phyloP scores from a whole-genome alignment of 306 rosid species.

The Trifolium fragiferum region DNA sequence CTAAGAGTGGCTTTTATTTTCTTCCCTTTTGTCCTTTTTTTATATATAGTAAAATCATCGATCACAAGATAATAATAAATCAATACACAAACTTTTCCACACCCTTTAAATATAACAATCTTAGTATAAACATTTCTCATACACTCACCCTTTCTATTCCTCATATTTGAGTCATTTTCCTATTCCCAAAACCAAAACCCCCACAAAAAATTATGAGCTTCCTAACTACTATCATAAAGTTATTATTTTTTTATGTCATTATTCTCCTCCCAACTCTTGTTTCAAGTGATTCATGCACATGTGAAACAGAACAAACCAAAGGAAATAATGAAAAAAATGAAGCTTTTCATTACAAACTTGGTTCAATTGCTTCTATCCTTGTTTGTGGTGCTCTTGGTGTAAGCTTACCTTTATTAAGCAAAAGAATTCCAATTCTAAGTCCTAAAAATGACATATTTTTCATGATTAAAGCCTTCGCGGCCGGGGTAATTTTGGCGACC shows the following conservation, averaged over 20 bases:
- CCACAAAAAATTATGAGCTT: conserved; percentile 27
- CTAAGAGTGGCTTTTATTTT: conserved; percentile 49
- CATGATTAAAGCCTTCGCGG: conserved; percentile 78
- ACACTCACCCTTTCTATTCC: conserved; percentile 4
- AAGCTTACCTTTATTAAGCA: conserved; percentile 62
- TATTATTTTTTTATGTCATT: conserved; percentile 22
- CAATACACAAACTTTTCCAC: conserved; percentile 12
- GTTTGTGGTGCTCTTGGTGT: conserved; percentile 74
- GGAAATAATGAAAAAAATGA: conserved; percentile 29
- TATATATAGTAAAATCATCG: conserved; percentile 8
- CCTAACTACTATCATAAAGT: conserved; percentile 41
- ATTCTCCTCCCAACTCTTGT: conserved; percentile 45
- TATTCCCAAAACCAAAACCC: neutral
- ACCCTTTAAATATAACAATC: conserved; percentile 29
- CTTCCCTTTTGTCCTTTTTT: conserved; percentile 25
- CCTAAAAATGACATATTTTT: conserved; percentile 65
- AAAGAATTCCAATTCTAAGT: conserved; percentile 52
- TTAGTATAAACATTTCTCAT: conserved; percentile 12
- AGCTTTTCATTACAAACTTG: conserved; percentile 58
- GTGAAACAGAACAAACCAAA: conserved; percentile 35
- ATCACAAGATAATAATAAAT: neutral
- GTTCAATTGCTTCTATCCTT: conserved; percentile 66
- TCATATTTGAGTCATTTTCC: neutral
- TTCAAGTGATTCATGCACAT: conserved; percentile 41
- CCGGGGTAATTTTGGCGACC: conserved; percentile 70